Percentiles rank a stretch among this genome's conserved stretches.
Conservation (phyloP, 345 rosid genomes). For the Eucalyptus marginata region DNA sequence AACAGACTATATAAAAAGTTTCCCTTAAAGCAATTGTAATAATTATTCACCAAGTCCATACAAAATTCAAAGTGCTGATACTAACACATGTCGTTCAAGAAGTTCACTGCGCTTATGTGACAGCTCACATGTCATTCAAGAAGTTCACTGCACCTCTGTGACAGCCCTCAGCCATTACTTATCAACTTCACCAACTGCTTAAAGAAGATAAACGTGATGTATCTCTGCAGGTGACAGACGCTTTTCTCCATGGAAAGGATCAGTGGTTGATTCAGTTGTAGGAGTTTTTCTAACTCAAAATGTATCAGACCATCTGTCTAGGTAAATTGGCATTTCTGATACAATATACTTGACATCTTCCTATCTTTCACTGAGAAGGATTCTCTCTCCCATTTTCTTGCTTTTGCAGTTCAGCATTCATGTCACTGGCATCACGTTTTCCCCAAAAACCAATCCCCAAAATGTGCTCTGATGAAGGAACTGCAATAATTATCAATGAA, state of each 20-base stretch:
- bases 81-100: background rate
- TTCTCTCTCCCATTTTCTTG: background rate
- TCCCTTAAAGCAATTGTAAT: background rate
- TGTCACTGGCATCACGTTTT: slow-evolving; percentile 71
- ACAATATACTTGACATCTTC: background rate
- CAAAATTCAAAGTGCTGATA: background rate
- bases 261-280: slow-evolving; percentile 90
- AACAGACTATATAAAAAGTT: background rate
- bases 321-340: slow-evolving; percentile 33
- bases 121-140: background rate
- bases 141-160: background rate
- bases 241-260: slow-evolving; percentile 95
- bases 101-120: background rate
- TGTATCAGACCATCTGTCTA: slow-evolving; percentile 92
- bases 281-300: slow-evolving; percentile 98
- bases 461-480: slow-evolving; percentile 17
- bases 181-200: background rate
- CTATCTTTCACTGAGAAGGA: background rate
- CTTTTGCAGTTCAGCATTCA: slow-evolving; percentile 78
- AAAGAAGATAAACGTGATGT: background rate
- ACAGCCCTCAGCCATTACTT: background rate
- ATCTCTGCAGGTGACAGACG: slow-evolving; percentile 73
- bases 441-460: slow-evolving; percentile 25
- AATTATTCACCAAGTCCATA: background rate
- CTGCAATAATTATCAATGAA: slow-evolving; percentile 16